A percentile compares a stretch with the other conserved stretches of the same genome.
phyloP scores from a whole-genome alignment of 345 rosid species.

The Adansonia digitata region DNA sequence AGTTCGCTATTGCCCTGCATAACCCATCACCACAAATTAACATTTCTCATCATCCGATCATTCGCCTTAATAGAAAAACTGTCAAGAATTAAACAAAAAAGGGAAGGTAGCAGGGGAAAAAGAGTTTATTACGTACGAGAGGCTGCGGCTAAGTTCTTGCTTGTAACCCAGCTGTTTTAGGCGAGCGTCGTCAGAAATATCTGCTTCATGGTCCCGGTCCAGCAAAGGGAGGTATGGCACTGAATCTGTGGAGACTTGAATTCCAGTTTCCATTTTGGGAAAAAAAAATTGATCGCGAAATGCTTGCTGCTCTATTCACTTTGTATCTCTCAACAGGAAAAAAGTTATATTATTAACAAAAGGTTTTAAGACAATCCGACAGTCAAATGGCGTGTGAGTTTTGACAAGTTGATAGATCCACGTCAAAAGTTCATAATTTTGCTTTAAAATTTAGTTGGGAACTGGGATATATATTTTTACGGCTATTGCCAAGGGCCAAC shows the following conservation, averaged over 20 bases:
- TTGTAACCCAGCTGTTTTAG: slow-evolving; percentile 54
- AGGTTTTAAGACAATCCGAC: neutral
- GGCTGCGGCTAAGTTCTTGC: slow-evolving; percentile 53
- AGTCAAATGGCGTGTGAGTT: neutral
- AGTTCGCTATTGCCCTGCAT: slow-evolving; percentile 41
- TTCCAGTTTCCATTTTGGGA: slow-evolving; percentile 5
- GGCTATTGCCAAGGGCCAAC: neutral
- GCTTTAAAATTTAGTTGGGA: too few species aligned
- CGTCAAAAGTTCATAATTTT: neutral
- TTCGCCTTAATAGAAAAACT: neutral
- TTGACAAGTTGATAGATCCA: neutral
- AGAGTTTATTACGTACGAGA: slow-evolving; percentile 32
- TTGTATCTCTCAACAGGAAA: neutral
- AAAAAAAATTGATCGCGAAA: neutral
- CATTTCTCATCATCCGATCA: neutral
- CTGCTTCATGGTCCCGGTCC: neutral
- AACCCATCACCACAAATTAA: neutral
- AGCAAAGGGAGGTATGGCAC: slow-evolving; percentile 1
- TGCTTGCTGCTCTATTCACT: neutral
- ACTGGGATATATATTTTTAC: too few species aligned
- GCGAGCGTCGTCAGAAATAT: slow-evolving; percentile 23
- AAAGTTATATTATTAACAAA: too few species aligned
- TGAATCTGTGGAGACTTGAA: neutral
- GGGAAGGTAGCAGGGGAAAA: neutral
- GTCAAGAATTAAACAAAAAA: neutral